Base-by-base conservation (phyloP, 768 basidiomycete genomes). In the Amanita polypyramis region DNA sequence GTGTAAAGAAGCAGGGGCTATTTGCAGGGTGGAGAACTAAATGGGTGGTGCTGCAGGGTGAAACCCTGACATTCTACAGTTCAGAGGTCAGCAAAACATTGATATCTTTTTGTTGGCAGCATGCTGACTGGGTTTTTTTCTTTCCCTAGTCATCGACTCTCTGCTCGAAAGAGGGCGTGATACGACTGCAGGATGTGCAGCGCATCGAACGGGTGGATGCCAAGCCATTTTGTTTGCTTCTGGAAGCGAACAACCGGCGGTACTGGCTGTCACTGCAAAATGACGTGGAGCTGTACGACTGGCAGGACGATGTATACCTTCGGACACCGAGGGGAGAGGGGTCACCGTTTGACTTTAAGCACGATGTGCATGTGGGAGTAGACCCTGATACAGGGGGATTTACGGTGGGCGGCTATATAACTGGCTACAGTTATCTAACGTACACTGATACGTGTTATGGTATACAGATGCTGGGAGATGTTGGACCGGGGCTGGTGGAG, bases 1-100 rank as follows among this genome's bases (percentile, higher is more conserved):
- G 76, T 62, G 73, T 95, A 57, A 97, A 98, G 73, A 94, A 97
- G 63, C 92, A 96, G 43, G 88, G 91, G 2, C 80, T 96, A 54
- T 82, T 86, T 4, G 87, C 86, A 54, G 46, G 46, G 12, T 93
- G 89, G 75, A 73, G 95, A 43, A 78, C 85, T 59, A 87, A 90
- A 63, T 97, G 85, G 84, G 67, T 97, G 49, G 74, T 95, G 4
- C 71, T 98, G 54, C 85, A 80, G 58, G 90, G 91, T 42, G 74
- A 80, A 55, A 73, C 80, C 7, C 64, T 98, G 42, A 74, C 77
- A 15, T 77, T 98, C 49, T 89, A 92, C 61, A 97, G 92, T 72
- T 87, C 78, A 56, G 94, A 96, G 76, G 94, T 93, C 59, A 56
- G 87, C 60, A 3, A n/a, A n/a, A 10, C 8, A 12, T 19, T 21